Evolutionary conservation across 371 early-diverging fungal genomes (phyloP).

Genomic region (Mortierella polycephala): DNA sequence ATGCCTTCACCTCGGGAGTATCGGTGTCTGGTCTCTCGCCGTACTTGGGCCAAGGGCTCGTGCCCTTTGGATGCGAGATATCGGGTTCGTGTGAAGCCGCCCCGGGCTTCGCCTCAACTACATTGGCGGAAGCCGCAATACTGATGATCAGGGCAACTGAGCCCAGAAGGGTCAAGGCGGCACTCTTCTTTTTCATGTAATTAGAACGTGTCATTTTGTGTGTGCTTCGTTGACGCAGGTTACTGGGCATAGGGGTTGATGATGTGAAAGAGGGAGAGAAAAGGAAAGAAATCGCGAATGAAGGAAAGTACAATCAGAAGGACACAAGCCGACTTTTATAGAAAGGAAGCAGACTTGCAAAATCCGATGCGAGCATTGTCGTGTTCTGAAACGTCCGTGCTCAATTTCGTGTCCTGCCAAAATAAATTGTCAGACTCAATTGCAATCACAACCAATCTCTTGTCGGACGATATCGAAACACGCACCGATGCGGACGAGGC

Average conservation of each 20-base stretch:
- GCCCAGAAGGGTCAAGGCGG: slow-evolving; percentile 12
- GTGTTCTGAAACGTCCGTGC: slow-evolving; percentile 25
- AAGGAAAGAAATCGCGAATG: neutral
- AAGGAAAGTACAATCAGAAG: neutral
- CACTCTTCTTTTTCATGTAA: slow-evolving; percentile 6
- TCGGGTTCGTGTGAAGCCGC: slow-evolving; percentile 28
- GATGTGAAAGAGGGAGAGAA: neutral
- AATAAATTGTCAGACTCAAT: neutral
- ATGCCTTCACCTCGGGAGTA: slow-evolving; percentile 41
- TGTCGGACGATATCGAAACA: too few relatives aligned
- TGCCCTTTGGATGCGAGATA: slow-evolving; percentile 23
- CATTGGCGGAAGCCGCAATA: slow-evolving; percentile 1
- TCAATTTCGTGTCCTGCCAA: too few relatives aligned
- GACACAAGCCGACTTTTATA: neutral
- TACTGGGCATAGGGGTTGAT: neutral
- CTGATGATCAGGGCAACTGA: slow-evolving; percentile 17
- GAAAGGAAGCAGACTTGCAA: too few relatives aligned
- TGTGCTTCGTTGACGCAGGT: neutral
- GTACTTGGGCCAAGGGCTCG: slow-evolving; percentile 38
- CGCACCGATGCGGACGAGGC: neutral
- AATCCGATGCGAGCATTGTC: neutral
- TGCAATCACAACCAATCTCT: too few relatives aligned
- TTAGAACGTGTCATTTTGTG: neutral
- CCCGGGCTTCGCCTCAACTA: neutral
- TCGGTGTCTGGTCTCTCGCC: slow-evolving; percentile 41